Conservation (phyloP, 2,329 filamentous ascomycete species). For the Trichoderma sp. region DNA sequence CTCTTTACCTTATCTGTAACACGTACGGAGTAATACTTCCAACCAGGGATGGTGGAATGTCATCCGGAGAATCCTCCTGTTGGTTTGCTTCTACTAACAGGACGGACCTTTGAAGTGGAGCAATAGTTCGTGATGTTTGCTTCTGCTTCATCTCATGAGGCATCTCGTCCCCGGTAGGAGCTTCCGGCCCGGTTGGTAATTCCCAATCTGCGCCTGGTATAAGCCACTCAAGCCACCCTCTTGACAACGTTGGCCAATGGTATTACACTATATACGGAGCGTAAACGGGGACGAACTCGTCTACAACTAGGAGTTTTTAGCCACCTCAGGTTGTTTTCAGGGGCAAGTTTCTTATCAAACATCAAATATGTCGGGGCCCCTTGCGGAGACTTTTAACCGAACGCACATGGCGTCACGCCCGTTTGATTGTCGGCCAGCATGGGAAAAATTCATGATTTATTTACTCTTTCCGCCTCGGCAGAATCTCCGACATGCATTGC, state of each 20-base stretch:
- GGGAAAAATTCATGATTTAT: neutral
- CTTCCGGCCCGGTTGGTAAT: neutral
- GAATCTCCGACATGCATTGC: neutral
- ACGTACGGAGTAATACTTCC: neutral
- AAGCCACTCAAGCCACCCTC: neutral
- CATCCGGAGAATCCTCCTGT: neutral
- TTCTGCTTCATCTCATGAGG: neutral
- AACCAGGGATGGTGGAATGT: neutral
- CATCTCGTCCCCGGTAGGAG: neutral
- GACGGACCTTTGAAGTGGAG: neutral
- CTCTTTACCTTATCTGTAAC: slow-evolving; percentile 12
- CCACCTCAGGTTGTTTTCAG: slow-evolving; percentile 3
- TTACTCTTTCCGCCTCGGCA: too few species aligned
- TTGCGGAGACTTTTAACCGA: slow-evolving; percentile 10
- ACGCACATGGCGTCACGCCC: neutral
- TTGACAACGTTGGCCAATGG: neutral
- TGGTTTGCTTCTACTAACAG: neutral
- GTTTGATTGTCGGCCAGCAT: neutral
- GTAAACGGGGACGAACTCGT: neutral
- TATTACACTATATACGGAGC: neutral
- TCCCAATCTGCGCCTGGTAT: neutral
- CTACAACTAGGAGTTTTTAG: neutral
- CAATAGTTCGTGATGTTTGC: neutral
- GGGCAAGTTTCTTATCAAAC: neutral
- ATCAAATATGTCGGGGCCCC: neutral